phyloP scores from a whole-genome alignment of 345 rosid species.

The Erodium maritimum region DNA sequence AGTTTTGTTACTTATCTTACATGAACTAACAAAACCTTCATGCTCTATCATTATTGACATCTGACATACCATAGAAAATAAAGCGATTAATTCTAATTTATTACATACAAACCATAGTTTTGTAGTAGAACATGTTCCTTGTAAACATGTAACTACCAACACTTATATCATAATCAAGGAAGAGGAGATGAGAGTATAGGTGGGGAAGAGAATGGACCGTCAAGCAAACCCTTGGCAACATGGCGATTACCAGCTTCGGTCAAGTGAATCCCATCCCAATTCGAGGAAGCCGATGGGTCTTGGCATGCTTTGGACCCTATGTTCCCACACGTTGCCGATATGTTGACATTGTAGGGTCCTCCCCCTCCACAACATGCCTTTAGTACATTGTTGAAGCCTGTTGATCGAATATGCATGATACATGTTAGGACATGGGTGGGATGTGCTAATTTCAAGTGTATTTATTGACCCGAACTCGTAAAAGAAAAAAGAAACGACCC shows the following conservation, averaged over 20 bases:
- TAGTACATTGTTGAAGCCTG: constrained; percentile 27
- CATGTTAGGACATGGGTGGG: background rate
- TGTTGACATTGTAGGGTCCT: constrained; percentile 50
- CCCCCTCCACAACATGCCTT: constrained; percentile 61
- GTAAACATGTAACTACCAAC: no score
- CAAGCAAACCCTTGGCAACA: constrained; percentile 31
- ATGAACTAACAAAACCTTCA: no score
- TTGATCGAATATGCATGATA: constrained; percentile 5
- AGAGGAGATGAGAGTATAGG: constrained; percentile 1
- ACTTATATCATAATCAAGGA: no score
- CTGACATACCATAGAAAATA: no score
- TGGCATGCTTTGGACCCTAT: constrained; percentile 34
- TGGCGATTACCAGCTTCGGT: constrained; percentile 59
- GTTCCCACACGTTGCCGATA: constrained; percentile 39
- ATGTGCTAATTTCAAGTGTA: background rate
- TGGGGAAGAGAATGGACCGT: constrained; percentile 16
- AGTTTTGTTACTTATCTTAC: no score
- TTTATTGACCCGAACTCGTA: no score
- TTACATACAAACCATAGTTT: no score
- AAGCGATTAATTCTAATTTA: no score
- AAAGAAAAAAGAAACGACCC: no score
- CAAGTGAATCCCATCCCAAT: constrained; percentile 68
- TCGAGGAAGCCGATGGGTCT: constrained; percentile 33
- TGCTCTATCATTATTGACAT: no score
- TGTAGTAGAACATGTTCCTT: no score